phyloP scores from a whole-genome alignment of 441 rosid genomes.

The Aquilaria agallochum region DNA sequence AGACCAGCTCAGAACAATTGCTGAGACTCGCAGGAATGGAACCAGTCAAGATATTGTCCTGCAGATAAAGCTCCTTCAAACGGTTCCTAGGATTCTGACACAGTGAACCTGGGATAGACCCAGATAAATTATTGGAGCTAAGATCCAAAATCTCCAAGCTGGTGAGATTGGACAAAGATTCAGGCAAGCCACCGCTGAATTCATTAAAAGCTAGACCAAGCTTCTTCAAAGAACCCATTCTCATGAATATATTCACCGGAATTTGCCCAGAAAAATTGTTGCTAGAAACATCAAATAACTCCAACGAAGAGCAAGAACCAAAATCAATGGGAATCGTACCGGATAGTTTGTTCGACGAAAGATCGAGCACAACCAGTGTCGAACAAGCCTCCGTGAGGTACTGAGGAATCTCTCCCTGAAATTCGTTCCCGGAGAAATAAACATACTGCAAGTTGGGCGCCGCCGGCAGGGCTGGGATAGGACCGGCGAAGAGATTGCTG shows the following conservation, averaged over 20 bases:
- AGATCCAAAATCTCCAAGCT: slow-evolving; percentile 62
- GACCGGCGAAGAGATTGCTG: slow-evolving; percentile 53
- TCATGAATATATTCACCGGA: slow-evolving; percentile 52
- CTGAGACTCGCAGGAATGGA: slow-evolving; percentile 58
- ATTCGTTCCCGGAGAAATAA: slow-evolving; percentile 41
- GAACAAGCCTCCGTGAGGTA: slow-evolving; percentile 58
- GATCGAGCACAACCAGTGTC: slow-evolving; percentile 66
- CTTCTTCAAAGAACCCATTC: slow-evolving; percentile 53
- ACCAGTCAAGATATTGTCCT: slow-evolving; percentile 69
- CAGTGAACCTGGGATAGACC: slow-evolving; percentile 50
- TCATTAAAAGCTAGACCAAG: slow-evolving; percentile 61
- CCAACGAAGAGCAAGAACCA: slow-evolving; percentile 53
- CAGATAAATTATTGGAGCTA: slow-evolving; percentile 72
- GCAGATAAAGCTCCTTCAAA: slow-evolving; percentile 63
- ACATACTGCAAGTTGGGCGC: slow-evolving; percentile 44
- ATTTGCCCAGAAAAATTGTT: slow-evolving; percentile 69
- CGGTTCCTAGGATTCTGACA: slow-evolving; percentile 51
- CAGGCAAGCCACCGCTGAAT: slow-evolving; percentile 62
- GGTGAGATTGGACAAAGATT: slow-evolving; percentile 50
- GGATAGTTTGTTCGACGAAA: slow-evolving; percentile 59
- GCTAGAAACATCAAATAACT: slow-evolving; percentile 46
- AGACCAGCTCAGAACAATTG: slow-evolving; percentile 72
- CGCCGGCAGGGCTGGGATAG: slow-evolving; percentile 53
- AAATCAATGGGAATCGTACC: slow-evolving; percentile 66
- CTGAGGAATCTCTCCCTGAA: slow-evolving; percentile 70